phyloP scores from a whole-genome alignment of 768 basidiomycete genomes.

The Tulasnella sp. region DNA sequence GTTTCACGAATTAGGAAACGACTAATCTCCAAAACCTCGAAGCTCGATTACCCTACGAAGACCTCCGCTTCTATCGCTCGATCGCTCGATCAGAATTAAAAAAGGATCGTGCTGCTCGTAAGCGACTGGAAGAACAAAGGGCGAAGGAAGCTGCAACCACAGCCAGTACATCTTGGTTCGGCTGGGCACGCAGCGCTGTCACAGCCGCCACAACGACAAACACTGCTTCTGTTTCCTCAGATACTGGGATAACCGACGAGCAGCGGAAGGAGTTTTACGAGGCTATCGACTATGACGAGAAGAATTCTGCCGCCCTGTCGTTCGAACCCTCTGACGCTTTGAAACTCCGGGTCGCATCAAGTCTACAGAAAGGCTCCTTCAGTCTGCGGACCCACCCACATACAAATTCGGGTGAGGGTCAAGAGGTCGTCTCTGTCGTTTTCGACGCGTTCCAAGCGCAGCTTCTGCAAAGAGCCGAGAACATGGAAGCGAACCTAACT shows the following conservation, averaged over 20 bases:
- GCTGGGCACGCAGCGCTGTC: constrained; percentile 20
- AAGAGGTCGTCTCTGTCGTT: constrained; percentile 73
- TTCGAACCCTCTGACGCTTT: constrained; percentile 73
- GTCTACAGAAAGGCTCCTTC: constrained; percentile 81
- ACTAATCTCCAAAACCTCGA: constrained; percentile 54
- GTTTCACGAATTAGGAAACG: constrained; percentile 4
- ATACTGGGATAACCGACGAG: constrained; percentile 66
- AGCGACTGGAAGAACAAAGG: constrained; percentile 59
- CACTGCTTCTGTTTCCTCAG: constrained; percentile 36
- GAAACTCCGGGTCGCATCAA: constrained; percentile 61
- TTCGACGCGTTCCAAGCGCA: constrained; percentile 82
- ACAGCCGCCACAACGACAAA: constrained; percentile 28
- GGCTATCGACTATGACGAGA: constrained; percentile 86
- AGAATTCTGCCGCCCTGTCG: constrained; percentile 54
- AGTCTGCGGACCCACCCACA: constrained; percentile 68
- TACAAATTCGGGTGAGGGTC: constrained; percentile 29
- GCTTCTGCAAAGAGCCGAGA: constrained; percentile 74
- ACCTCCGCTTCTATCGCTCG: constrained; percentile 93
- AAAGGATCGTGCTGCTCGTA: constrained; percentile 65
- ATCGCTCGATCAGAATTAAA: constrained; percentile 80
- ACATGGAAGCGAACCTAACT: constrained; percentile 74
- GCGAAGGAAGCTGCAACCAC: constrained; percentile 40
- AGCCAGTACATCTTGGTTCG: constrained; percentile 34
- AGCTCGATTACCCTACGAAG: constrained; percentile 78
- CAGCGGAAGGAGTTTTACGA: constrained; percentile 85